These are phyloP conservation scores for Tricharina praecox DNA, from an alignment of 495 filamentous ascomycete genomes.

Conservation along the genomic window DNA sequence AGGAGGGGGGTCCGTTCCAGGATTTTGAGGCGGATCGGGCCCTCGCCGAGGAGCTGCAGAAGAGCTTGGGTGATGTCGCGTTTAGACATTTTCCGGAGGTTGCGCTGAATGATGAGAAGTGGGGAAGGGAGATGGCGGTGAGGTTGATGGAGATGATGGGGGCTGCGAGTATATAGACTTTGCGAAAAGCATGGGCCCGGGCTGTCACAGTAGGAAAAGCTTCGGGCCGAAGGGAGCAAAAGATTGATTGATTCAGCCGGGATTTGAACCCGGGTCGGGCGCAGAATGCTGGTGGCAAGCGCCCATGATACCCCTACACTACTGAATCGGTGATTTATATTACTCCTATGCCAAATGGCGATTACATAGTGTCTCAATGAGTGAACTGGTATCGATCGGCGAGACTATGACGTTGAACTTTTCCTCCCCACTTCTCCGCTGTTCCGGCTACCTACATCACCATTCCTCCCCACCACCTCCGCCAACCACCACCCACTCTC, in stretches of 20 bases:
- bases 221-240: neutral
- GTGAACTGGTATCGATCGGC: neutral
- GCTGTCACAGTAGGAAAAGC: neutral
- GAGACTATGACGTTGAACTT: neutral
- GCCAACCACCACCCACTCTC: neutral
- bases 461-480: neutral
- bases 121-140: conserved; percentile 22
- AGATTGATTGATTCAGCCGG: conserved; percentile 15
- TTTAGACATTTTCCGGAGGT: conserved; percentile 20
- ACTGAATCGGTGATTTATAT: conserved; percentile 11
- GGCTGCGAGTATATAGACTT: too few species aligned
- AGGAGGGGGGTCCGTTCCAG: conserved; percentile 28
- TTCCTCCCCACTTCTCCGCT: neutral
- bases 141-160: conserved; percentile 13
- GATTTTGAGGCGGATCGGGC: conserved; percentile 32
- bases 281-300: conserved; percentile 16
- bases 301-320: conserved; percentile 22
- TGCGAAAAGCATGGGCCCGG: too few species aligned
- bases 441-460: neutral
- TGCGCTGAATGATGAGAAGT: conserved; percentile 34
- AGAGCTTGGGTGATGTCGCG: neutral
- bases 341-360: neutral
- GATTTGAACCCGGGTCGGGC: conserved; percentile 21
- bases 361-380: neutral
- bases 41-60: conserved; percentile 29